These are phyloP conservation scores for Mycena rosella DNA, from an alignment of 768 basidiomycete genomes.

Conservation along the genomic window DNA sequence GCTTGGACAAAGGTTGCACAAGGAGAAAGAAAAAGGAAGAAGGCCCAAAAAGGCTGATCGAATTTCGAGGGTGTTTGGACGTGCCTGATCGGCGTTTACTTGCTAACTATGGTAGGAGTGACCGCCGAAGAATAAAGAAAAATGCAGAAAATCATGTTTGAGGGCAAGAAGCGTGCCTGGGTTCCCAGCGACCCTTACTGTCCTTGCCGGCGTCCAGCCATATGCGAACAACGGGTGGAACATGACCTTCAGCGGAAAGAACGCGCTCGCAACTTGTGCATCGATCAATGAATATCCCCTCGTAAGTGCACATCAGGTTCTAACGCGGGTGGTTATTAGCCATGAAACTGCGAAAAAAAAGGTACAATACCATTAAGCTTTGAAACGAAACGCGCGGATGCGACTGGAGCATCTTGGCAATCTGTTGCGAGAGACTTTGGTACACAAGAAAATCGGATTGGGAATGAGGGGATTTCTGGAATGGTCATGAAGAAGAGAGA, in stretches of 20 bases:
- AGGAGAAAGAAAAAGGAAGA: slow-evolving; percentile 1
- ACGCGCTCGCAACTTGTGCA: slow-evolving; percentile 76
- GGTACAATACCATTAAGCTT: slow-evolving; percentile 63
- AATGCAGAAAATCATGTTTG: slow-evolving; percentile 36
- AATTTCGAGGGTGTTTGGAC: not conserved
- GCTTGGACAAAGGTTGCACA: slow-evolving; percentile 18
- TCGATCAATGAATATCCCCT: slow-evolving; percentile 69
- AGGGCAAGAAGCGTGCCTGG: slow-evolving; percentile 63
- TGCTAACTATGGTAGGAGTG: not conserved
- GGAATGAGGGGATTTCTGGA: slow-evolving; percentile 75
- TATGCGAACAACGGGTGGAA: slow-evolving; percentile 76
- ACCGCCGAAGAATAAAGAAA: slow-evolving; percentile 1
- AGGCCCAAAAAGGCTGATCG: not conserved
- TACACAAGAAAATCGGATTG: slow-evolving; percentile 77
- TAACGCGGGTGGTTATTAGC: slow-evolving; percentile 39
- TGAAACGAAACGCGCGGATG: slow-evolving; percentile 67
- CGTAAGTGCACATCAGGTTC: slow-evolving; percentile 69
- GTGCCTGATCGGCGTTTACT: slow-evolving; percentile 29
- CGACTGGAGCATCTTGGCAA: slow-evolving; percentile 69
- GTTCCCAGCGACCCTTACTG: slow-evolving; percentile 57
- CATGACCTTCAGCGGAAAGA: slow-evolving; percentile 75
- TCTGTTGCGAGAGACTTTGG: slow-evolving; percentile 74
- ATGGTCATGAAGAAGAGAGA: slow-evolving; percentile 10
- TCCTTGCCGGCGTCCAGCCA: slow-evolving; percentile 56
- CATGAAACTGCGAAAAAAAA: not conserved